phyloP scores from a whole-genome alignment of 2,329 filamentous ascomycete species.

The Trichoderma guizhouense region DNA sequence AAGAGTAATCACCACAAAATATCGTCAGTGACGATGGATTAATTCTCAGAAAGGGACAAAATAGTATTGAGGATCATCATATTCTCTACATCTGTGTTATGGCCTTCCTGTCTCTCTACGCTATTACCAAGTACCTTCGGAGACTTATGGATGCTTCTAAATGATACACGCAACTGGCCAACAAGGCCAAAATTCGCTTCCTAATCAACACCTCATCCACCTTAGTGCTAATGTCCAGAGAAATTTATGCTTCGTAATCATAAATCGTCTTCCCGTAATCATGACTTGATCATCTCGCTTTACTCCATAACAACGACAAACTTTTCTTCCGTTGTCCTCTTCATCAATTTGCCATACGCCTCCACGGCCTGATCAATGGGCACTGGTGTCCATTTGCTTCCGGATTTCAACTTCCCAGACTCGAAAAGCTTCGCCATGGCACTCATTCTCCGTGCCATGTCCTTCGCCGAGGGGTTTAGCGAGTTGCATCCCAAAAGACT shows the following conservation, averaged over 20 bases:
- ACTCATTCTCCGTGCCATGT: conserved; percentile 6
- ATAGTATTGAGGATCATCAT: neutral
- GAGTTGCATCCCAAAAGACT: conserved; percentile 18
- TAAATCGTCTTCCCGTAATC: neutral
- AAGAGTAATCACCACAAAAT: neutral
- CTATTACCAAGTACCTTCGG: neutral
- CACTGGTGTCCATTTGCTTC: conserved; percentile 8
- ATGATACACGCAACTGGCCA: neutral
- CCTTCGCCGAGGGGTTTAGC: conserved; percentile 9
- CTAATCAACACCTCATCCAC: neutral
- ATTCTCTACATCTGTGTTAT: neutral
- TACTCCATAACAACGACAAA: conserved; percentile 14
- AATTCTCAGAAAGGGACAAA: neutral
- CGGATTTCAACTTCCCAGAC: neutral
- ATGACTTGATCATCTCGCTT: neutral
- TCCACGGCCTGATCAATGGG: neutral
- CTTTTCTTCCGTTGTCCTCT: neutral
- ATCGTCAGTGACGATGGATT: neutral
- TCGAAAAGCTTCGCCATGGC: conserved; percentile 5
- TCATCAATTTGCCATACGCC: conserved; percentile 5
- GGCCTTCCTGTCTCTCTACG: neutral
- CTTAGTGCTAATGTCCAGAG: neutral
- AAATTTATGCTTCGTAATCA: neutral
- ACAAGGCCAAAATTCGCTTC: neutral
- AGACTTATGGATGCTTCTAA: neutral